Evolutionary conservation across 495 filamentous ascomycete species (phyloP).

Genomic region (Aspergillus mulundensis): DNA sequence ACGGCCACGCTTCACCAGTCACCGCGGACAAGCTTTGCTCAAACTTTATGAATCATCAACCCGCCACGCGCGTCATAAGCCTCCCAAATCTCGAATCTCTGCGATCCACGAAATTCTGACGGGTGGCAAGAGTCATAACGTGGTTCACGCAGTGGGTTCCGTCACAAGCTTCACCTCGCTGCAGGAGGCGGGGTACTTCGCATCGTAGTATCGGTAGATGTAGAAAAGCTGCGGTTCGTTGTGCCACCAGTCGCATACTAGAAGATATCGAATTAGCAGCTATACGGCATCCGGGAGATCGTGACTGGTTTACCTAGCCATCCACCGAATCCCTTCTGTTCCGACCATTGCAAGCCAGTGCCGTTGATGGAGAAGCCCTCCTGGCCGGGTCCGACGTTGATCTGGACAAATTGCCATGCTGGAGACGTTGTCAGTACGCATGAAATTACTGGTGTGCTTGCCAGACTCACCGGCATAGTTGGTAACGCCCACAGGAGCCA

Average conservation of each 20-base stretch:
- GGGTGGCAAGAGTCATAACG: constrained; percentile 1
- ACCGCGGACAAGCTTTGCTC: background rate
- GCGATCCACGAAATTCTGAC: background rate
- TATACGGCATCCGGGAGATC: background rate
- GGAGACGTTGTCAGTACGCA: background rate
- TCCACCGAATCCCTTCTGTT: constrained; percentile 39
- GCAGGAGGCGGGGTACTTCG: constrained; percentile 40
- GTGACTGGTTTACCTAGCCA: constrained; percentile 53
- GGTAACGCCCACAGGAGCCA: constrained; percentile 24
- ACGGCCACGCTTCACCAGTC: background rate
- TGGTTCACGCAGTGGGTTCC: constrained; percentile 18
- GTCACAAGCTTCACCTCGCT: constrained; percentile 37
- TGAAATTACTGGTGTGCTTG: background rate
- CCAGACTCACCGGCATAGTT: constrained; percentile 30
- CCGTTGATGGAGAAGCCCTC: constrained; percentile 38
- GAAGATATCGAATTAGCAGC: background rate
- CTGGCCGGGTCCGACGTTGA: constrained; percentile 37
- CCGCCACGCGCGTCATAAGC: constrained; percentile 19
- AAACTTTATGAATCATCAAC: constrained; percentile 19
- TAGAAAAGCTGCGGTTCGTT: constrained; percentile 53
- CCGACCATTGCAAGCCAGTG: constrained; percentile 35
- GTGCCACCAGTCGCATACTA: constrained; percentile 55
- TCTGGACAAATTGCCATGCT: constrained; percentile 42
- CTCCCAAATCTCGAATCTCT: background rate
- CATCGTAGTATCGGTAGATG: constrained; percentile 26